Base-by-base conservation (phyloP, 2,329 filamentous ascomycete genomes). In the Diplocarpon mali region DNA sequence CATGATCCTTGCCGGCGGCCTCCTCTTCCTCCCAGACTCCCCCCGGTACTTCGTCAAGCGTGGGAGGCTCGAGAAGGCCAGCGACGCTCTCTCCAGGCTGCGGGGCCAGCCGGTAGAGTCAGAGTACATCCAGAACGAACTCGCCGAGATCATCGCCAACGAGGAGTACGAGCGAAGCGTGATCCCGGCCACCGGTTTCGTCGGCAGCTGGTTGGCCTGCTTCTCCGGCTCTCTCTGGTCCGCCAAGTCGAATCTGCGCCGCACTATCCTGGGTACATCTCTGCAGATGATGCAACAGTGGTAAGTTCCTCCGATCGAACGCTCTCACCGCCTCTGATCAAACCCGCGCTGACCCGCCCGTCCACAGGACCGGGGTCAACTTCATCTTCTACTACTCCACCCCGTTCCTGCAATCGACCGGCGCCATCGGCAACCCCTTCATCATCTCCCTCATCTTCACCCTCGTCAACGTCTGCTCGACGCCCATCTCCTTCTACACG, bases 331-430 rank as follows among this genome's bases (percentile, higher is more conserved):
- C 10, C 17, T 12, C 11, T 8, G 12, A n/a, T 5, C 2, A 5
- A 9, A 34, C 29, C 14, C 6, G 16, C 38, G n/a, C n/a, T n/a
- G n/a, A n/a, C n/a, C 34, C 17, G 34, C 30, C 15, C 27, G 13
- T 3, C 4, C 5, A 12, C 14, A 41, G 38, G 70, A 61, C 57
- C 16, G 85, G 87, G 71, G 83, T 94, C 67, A 94, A 94, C 74
- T 93, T 90, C 67, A 85, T 92, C 72, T 92, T 89, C 71, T 85
- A 86, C 69, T 86, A 81, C 69, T 86, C 84, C 30, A 88, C 85
- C 29, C 78, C 83, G 48, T 93, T 94, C 78, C 84, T 94, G 69
- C 67, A 83, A 66, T 78, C 80, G 17, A 80, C 83, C 27, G 82
- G 82, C 54, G 83, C 83, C 57, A 86, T 93, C 58, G 55, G 62